Conservation (phyloP, 108 stramenopile genomes). For the Cyclotella cryptica region DNA sequence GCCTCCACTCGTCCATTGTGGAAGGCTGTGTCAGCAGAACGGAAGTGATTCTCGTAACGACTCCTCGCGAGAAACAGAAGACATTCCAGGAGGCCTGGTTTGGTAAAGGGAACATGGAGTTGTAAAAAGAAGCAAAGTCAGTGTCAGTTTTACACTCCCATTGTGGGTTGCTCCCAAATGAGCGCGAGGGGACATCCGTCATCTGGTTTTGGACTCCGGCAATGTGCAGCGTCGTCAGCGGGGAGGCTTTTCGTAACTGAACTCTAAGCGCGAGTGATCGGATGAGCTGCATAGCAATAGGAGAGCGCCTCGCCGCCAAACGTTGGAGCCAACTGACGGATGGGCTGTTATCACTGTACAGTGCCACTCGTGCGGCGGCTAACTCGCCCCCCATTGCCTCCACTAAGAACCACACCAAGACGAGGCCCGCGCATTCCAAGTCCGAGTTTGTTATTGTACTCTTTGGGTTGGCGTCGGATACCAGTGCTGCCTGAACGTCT, state of each 20-base stretch:
- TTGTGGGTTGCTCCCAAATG: background rate
- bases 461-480: background rate
- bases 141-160: background rate
- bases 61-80: background rate
- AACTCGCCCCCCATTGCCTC: background rate
- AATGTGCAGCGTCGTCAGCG: conserved; percentile 6
- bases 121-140: background rate
- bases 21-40: background rate
- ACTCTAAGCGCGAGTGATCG: background rate
- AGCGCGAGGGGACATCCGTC: conserved; percentile 4
- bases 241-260: background rate
- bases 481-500: background rate
- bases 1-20: conserved; percentile 1
- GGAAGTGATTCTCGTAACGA: background rate
- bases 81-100: background rate
- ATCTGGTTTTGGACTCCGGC: background rate
- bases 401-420: conserved; percentile 22
- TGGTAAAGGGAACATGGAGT: background rate
- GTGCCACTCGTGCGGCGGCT: background rate
- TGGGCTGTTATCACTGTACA: conserved; percentile 7
- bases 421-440: conserved; percentile 36
- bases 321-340: background rate
- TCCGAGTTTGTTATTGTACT: conserved; percentile 25
- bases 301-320: background rate
- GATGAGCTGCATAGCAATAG: background rate